These are phyloP conservation scores for Tuber microsphaerosporum DNA, from an alignment of 495 filamentous ascomycete genomes.

Conservation along the genomic window DNA sequence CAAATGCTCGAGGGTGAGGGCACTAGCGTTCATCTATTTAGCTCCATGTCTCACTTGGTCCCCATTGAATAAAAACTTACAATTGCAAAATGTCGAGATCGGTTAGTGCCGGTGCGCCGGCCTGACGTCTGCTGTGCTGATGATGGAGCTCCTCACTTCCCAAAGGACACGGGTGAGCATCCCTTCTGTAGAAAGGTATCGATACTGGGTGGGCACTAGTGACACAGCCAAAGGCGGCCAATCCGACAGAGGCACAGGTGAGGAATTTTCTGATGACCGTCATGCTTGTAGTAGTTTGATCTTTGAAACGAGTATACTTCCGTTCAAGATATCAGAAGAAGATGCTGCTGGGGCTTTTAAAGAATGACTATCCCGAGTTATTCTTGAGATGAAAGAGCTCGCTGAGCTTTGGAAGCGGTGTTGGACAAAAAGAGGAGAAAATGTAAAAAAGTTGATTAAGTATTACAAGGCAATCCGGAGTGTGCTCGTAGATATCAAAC, in stretches of 20 bases:
- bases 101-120: constrained; percentile 51
- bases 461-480: constrained; percentile 37
- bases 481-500: constrained; percentile 42
- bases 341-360: neutral
- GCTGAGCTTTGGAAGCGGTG: constrained; percentile 15
- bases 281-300: constrained; percentile 44
- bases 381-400: constrained; percentile 1
- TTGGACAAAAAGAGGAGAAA: constrained; percentile 2
- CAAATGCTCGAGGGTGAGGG: constrained; percentile 59
- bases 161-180: constrained; percentile 38
- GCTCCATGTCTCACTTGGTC: constrained; percentile 10
- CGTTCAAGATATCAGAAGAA: neutral
- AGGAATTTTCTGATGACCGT: constrained; percentile 44
- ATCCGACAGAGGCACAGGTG: constrained; percentile 45
- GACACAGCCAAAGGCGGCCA: constrained; percentile 46
- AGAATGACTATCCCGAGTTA: neutral
- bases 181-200: constrained; percentile 10
- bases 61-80: constrained; percentile 45
- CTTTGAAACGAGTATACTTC: constrained; percentile 15
- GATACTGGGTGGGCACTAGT: constrained; percentile 47
- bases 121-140: constrained; percentile 49
- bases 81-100: constrained; percentile 67
- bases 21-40: constrained; percentile 43
- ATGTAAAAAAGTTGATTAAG: constrained; percentile 37
- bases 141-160: constrained; percentile 21